These are phyloP conservation scores for Pichia heedii DNA, from an alignment of 805 yeast genomes.

Conservation along the genomic window DNA sequence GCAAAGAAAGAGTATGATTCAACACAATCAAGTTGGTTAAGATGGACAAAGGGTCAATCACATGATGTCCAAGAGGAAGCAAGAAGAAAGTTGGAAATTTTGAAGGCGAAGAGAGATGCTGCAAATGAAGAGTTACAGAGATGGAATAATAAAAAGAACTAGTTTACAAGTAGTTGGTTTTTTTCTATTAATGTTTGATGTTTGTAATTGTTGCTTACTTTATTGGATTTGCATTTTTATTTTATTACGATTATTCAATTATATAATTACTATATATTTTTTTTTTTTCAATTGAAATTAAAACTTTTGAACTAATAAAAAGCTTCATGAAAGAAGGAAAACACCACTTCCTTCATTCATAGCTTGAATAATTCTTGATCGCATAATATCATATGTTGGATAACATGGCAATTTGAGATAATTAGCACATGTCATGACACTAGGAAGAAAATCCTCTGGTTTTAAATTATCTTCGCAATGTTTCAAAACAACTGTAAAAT, in stretches of 20 bases:
- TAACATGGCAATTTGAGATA: slow-evolving; percentile 86
- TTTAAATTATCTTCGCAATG: slow-evolving; percentile 59
- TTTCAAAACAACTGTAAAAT: slow-evolving; percentile 78
- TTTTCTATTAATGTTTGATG: background rate
- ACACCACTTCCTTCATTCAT: slow-evolving; percentile 84
- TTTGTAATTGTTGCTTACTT: background rate
- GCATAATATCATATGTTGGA: slow-evolving; percentile 52
- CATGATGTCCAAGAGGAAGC: slow-evolving; percentile 23
- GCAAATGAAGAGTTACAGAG: slow-evolving; percentile 15
- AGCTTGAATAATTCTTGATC: slow-evolving; percentile 53
- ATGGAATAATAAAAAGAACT: slow-evolving; percentile 8
- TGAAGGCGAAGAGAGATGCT: slow-evolving; percentile 15
- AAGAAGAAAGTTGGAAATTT: slow-evolving; percentile 16
- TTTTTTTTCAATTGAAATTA: background rate
- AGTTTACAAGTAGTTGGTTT: background rate
- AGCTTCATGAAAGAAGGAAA: slow-evolving; percentile 57
- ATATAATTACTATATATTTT: no score
- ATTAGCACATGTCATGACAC: slow-evolving; percentile 98
- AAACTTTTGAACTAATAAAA: background rate
- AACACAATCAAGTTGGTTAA: slow-evolving; percentile 22
- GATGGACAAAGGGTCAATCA: slow-evolving; percentile 24
- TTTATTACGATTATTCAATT: no score
- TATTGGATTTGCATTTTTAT: no score
- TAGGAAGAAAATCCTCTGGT: slow-evolving; percentile 80
- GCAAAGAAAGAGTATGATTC: slow-evolving; percentile 23